Evolutionary conservation across 163 green algal species (phyloP), one percentile per base, ranked within the genome.

Genomic region (Coccomyxa subellipsoidea): DNA sequence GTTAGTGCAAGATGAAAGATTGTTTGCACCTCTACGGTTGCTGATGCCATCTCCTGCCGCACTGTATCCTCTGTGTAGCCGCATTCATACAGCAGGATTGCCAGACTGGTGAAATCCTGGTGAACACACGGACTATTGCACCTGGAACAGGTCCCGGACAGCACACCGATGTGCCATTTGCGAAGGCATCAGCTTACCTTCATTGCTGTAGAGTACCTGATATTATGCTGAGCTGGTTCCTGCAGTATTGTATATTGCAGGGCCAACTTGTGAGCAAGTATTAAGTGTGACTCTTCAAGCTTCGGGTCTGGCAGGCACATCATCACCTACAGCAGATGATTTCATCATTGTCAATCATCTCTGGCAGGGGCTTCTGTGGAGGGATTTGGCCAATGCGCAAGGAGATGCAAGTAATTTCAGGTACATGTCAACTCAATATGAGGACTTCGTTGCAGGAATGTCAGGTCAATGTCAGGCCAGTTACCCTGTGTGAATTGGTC

Each of bases 61-160:
- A 73, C 66, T 73, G 66, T 73, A 23, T 34, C 27, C n/a, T 73
- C 66, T 4, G 27, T 34, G n/a, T 73, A 73, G 27, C 66, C 66
- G 27, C 66, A 73, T 23, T 73, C 66, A 6, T 73, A 73, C n/a
- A 34, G 29, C n/a, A 73, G 66, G 27, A 73, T 73, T 27, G 66
- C 66, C 66, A 73, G 27, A 34, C 66, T 73, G 4, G 66, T 73
- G 66, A 73, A 73, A 27, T 73, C 66, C 66, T 73, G 66, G 47
- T 59, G 21, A 18, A 27, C 47, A 59, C 1, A 59, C 4, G 47
- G 47, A 59, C 47, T 27, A 59, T 1, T 59, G 3, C 3, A 2
- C 15, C 15, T 59, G n/a, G n/a, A n/a, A n/a, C n/a, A n/a, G n/a
- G n/a, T n/a, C n/a, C n/a, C n/a, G n/a, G n/a, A n/a, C n/a, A n/a